Evolutionary conservation across 495 filamentous ascomycete genomes (phyloP).

Genomic region (Tirmania nivea): DNA sequence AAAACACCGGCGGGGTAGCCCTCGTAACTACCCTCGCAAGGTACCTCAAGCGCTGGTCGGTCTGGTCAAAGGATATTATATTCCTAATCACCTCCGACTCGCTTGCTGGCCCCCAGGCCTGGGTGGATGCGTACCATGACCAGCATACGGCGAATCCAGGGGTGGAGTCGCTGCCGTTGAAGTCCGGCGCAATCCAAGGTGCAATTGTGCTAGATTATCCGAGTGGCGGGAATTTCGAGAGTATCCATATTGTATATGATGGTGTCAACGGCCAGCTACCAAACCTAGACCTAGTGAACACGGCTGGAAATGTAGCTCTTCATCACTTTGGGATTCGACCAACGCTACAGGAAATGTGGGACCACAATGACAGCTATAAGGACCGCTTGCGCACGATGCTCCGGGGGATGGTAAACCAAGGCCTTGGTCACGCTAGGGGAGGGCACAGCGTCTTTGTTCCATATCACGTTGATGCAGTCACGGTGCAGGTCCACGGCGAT

Average conservation of each 20-base stretch:
- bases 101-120: constrained; percentile 75
- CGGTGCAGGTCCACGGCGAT: constrained; percentile 59
- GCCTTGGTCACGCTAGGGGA: constrained; percentile 69
- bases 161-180: constrained; percentile 44
- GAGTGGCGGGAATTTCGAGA: constrained; percentile 50
- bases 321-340: constrained; percentile 81
- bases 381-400: constrained; percentile 75
- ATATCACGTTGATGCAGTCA: constrained; percentile 94
- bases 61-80: constrained; percentile 98
- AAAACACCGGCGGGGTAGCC: constrained; percentile 72
- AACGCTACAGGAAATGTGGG: constrained; percentile 66
- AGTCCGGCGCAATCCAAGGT: constrained; percentile 81
- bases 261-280: constrained; percentile 90
- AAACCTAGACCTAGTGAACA: constrained; percentile 90
- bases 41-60: constrained; percentile 92
- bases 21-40: constrained; percentile 67
- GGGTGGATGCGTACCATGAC: constrained; percentile 94
- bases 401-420: constrained; percentile 81
- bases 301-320: constrained; percentile 63
- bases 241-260: constrained; percentile 79
- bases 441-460: constrained; percentile 91
- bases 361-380: constrained; percentile 60
- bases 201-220: constrained; percentile 87
- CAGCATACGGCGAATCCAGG: constrained; percentile 36
- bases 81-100: constrained; percentile 77